A percentile compares a stretch with the other conserved stretches of the same genome.
These are phyloP conservation scores for Alloteropsis angusta DNA, from an alignment of 202 grass and related monocot species.

Conservation along the genomic window DNA sequence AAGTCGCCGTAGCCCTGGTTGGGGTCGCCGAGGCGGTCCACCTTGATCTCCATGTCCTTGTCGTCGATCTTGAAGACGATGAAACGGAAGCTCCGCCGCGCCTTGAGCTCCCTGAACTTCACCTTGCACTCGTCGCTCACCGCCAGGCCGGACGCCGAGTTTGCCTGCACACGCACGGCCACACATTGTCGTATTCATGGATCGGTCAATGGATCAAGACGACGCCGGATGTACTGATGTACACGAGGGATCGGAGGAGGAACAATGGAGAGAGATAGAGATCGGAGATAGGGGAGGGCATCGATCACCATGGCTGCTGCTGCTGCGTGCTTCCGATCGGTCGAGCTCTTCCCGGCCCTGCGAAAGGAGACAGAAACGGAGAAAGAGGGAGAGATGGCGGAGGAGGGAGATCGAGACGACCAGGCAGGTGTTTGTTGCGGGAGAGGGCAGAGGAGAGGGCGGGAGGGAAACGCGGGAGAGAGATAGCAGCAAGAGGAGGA, in stretches of 20 bases:
- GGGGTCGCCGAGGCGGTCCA: constrained; percentile 50
- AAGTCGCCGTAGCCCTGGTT: constrained; percentile 61
- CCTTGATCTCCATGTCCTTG: constrained; percentile 61
- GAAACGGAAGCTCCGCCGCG: constrained; percentile 53
- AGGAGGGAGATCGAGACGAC: background rate
- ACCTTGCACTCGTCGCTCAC: constrained; percentile 71
- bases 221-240: background rate
- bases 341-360: background rate
- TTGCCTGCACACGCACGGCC: constrained; percentile 33
- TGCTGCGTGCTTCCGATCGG: background rate
- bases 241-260: background rate
- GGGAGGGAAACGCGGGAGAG: constrained; percentile 24
- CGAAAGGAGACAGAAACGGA: background rate
- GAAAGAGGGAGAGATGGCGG: background rate
- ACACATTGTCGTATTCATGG: background rate
- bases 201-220: background rate
- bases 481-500: background rate
- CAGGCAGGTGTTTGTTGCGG: constrained; percentile 21
- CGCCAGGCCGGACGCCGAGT: constrained; percentile 64
- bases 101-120: constrained; percentile 60
- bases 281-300: background rate
- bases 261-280: background rate
- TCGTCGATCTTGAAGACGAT: constrained; percentile 74
- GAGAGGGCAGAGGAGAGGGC: constrained; percentile 19
- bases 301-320: background rate